These are phyloP conservation scores for Schizophyllum commune DNA, from an alignment of 1,284 basidiomycete species.

Conservation along the genomic window DNA sequence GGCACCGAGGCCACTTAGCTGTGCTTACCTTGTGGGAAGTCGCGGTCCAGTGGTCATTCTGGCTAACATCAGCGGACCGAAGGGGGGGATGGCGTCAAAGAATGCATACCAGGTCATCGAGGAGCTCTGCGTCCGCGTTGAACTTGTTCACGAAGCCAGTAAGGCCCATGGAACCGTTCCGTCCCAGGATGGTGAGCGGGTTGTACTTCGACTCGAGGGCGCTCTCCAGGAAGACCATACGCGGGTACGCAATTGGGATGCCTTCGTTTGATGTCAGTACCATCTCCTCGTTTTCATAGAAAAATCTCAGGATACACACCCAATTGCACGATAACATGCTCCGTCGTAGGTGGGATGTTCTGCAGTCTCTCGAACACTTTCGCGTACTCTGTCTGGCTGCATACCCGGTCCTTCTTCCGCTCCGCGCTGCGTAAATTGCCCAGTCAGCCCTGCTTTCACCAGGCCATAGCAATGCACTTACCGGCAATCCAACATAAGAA, in stretches of 20 bases:
- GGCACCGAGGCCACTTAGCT: not conserved
- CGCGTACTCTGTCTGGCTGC: constrained; percentile 64
- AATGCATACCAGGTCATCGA: constrained; percentile 76
- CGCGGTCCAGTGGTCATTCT: constrained; percentile 90
- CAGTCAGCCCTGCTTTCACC: not conserved
- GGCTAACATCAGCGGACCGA: not conserved
- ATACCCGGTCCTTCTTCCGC: constrained; percentile 74
- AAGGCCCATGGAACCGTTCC: constrained; percentile 54
- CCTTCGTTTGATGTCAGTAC: constrained; percentile 27
- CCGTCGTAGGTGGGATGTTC: constrained; percentile 52
- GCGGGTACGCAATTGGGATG: constrained; percentile 82
- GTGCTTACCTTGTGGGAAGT: constrained; percentile 65
- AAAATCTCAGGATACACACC: no score
- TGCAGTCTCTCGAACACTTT: constrained; percentile 61
- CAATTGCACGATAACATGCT: constrained; percentile 78
- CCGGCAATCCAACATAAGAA: constrained; percentile 85
- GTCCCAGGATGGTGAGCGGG: constrained; percentile 69
- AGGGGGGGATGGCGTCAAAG: not conserved
- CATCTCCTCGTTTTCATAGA: no score
- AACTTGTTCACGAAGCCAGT: constrained; percentile 87
- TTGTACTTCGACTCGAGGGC: constrained; percentile 79
- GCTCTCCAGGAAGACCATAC: constrained; percentile 83
- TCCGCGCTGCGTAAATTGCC: constrained; percentile 69
- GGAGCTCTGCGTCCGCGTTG: constrained; percentile 83
- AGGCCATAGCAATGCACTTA: constrained; percentile 22